Percentiles rank a stretch among this genome's conserved stretches.
Conservation (phyloP, 805 yeast genomes). For the Ogataea paraovalis region DNA sequence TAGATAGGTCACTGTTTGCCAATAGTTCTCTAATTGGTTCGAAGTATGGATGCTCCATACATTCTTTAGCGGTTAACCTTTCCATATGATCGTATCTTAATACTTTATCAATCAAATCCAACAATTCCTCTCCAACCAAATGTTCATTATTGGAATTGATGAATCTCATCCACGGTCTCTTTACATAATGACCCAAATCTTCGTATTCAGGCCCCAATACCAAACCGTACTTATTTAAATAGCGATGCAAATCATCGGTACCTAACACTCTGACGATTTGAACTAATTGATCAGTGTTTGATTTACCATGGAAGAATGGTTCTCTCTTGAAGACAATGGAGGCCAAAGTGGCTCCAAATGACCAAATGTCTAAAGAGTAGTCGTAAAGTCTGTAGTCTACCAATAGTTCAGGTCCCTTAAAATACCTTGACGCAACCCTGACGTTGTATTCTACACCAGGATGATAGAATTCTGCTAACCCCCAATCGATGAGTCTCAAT, state of each 20-base stretch:
- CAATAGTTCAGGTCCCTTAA: slow-evolving; percentile 88
- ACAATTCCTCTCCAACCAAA: slow-evolving; percentile 63
- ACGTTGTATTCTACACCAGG: slow-evolving; percentile 87
- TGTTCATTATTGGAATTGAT: slow-evolving; percentile 66
- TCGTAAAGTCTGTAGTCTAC: slow-evolving; percentile 86
- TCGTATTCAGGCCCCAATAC: slow-evolving; percentile 72
- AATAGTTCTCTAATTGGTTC: slow-evolving; percentile 24
- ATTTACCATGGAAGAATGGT: slow-evolving; percentile 88
- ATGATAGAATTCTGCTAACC: slow-evolving; percentile 91
- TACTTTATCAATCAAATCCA: slow-evolving; percentile 77
- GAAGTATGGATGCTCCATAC: slow-evolving; percentile 64
- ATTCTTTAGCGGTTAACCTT: slow-evolving; percentile 84
- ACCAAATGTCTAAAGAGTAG: slow-evolving; percentile 90
- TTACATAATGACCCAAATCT: slow-evolving; percentile 68
- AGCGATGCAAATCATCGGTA: slow-evolving; percentile 69
- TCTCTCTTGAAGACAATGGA: slow-evolving; percentile 87
- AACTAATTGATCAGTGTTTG: slow-evolving; percentile 86
- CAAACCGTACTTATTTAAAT: slow-evolving; percentile 68
- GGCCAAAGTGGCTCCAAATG: slow-evolving; percentile 89
- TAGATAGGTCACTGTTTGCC: neutral
- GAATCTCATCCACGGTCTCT: slow-evolving; percentile 84
- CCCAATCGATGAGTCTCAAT: slow-evolving; percentile 90
- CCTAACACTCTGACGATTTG: slow-evolving; percentile 88
- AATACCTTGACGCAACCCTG: slow-evolving; percentile 88
- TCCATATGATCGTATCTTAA: slow-evolving; percentile 85